Percentiles rank a stretch among this genome's conserved stretches.
phyloP scores from a whole-genome alignment of 208 protist species.

The Acanthamoeba royreba region DNA sequence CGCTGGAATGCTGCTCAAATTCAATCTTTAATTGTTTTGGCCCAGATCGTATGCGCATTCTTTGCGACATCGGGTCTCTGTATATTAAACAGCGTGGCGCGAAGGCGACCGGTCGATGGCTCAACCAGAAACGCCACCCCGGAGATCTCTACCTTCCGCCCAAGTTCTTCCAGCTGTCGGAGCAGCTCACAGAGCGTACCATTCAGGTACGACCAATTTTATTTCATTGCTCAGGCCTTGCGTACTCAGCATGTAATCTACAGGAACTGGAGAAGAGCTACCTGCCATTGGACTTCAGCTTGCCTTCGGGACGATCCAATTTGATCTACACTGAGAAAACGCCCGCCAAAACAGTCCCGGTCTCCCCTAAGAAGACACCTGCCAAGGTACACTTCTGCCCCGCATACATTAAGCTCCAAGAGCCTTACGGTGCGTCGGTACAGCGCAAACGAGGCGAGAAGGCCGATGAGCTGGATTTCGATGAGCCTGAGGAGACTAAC shows the following conservation, averaged over 20 bases:
- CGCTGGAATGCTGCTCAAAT: too few relatives aligned
- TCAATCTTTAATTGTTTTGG: too few relatives aligned
- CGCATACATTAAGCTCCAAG: too few relatives aligned
- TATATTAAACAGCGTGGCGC: not conserved
- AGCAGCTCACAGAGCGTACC: not conserved
- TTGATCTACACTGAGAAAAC: slow-evolving; percentile 16
- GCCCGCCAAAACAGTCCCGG: not conserved
- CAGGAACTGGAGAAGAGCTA: slow-evolving; percentile 19
- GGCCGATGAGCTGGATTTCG: too few relatives aligned
- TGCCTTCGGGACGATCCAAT: not conserved
- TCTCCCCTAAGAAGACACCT: not conserved
- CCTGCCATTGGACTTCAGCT: not conserved
- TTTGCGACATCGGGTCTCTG: not conserved
- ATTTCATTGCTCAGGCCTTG: too few relatives aligned
- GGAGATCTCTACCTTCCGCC: not conserved
- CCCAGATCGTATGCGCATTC: not conserved
- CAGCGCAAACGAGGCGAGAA: too few relatives aligned
- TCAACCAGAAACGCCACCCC: slow-evolving; percentile 22
- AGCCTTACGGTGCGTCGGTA: too few relatives aligned
- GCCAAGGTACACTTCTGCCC: not conserved
- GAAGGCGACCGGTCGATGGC: not conserved
- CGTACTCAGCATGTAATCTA: not conserved
- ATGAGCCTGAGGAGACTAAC: too few relatives aligned
- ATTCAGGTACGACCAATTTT: too few relatives aligned
- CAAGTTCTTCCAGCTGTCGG: slow-evolving; percentile 10